Percentiles rank a stretch among this genome's conserved stretches.
phyloP scores from a whole-genome alignment of 2,329 filamentous ascomycete species.

The Endothia cerciana region DNA sequence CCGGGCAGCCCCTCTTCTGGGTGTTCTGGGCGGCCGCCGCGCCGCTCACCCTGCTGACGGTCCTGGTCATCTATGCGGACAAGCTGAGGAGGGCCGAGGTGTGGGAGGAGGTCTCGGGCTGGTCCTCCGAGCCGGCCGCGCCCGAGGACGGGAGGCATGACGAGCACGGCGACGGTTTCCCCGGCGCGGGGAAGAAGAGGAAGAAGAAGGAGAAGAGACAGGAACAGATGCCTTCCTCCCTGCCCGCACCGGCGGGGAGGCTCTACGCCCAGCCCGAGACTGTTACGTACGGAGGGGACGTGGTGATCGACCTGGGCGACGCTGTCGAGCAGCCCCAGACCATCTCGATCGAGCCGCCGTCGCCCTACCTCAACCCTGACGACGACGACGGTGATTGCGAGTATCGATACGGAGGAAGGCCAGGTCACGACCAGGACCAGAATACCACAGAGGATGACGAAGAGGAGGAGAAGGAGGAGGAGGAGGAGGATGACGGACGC shows the following conservation, averaged over 20 bases:
- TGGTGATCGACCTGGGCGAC: conserved; percentile 29
- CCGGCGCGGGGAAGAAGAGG: not conserved
- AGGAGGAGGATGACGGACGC: conserved; percentile 34
- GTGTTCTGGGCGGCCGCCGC: conserved; percentile 52
- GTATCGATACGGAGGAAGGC: too few relatives aligned
- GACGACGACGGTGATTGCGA: not conserved
- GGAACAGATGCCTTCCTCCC: not conserved
- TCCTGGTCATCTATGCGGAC: conserved; percentile 54
- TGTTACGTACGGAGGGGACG: conserved; percentile 27
- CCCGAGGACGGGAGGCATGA: not conserved
- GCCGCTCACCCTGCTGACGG: conserved; percentile 42
- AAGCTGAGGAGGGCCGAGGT: conserved; percentile 50
- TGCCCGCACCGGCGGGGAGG: too few relatives aligned
- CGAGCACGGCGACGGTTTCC: too few relatives aligned
- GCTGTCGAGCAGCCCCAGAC: too few relatives aligned
- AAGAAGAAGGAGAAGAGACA: not conserved
- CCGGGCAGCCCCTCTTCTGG: conserved; percentile 48
- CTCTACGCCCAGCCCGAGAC: conserved; percentile 24
- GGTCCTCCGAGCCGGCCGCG: too few relatives aligned
- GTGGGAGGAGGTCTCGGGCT: conserved; percentile 47
- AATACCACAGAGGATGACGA: conserved; percentile 29
- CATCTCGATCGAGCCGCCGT: too few relatives aligned
- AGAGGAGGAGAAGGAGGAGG: conserved; percentile 28
- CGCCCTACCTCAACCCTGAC: not conserved
- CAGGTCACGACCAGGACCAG: too few relatives aligned